Evolutionary conservation across 129 eudicot genomes (phyloP).

Genomic region (Lonicera japonica): DNA sequence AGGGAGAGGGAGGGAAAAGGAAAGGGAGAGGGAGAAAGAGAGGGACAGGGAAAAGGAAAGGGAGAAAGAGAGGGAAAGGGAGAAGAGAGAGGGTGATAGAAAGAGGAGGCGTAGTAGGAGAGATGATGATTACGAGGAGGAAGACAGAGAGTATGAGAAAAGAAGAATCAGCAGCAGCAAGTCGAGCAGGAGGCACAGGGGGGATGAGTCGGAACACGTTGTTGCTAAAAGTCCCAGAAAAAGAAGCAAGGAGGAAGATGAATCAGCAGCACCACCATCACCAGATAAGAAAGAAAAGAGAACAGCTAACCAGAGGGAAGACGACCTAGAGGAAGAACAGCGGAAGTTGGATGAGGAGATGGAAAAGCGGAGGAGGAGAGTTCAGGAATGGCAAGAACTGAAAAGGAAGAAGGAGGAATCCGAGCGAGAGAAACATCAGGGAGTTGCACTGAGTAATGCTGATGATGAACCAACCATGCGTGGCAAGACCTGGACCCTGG

Average conservation of each 20-base stretch:
- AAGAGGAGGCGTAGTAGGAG: constrained; percentile 43
- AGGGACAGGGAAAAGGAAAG: constrained; percentile 23
- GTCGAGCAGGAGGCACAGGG: constrained; percentile 44
- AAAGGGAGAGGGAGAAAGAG: constrained; percentile 15
- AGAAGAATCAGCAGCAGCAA: constrained; percentile 15
- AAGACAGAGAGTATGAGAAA: constrained; percentile 31
- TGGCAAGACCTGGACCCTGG: constrained; percentile 77
- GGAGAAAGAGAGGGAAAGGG: constrained; percentile 18
- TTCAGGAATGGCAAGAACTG: constrained; percentile 84
- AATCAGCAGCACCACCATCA: neutral
- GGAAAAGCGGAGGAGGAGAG: constrained; percentile 88
- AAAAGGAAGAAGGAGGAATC: constrained; percentile 75
- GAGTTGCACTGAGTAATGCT: constrained; percentile 4
- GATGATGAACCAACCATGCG: constrained; percentile 35
- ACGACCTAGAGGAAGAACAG: constrained; percentile 73
- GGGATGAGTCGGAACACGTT: constrained; percentile 48
- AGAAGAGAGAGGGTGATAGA: constrained; percentile 38
- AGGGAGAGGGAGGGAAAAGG: neutral
- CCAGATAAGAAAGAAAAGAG: constrained; percentile 30
- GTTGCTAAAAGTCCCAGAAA: constrained; percentile 17
- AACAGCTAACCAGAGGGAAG: constrained; percentile 31
- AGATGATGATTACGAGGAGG: constrained; percentile 45
- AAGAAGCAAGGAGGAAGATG: constrained; percentile 38
- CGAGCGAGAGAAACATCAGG: constrained; percentile 52
- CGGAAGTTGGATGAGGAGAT: constrained; percentile 68